phyloP scores from a whole-genome alignment of 495 filamentous ascomycete species.

The Penicillium argentinense region DNA sequence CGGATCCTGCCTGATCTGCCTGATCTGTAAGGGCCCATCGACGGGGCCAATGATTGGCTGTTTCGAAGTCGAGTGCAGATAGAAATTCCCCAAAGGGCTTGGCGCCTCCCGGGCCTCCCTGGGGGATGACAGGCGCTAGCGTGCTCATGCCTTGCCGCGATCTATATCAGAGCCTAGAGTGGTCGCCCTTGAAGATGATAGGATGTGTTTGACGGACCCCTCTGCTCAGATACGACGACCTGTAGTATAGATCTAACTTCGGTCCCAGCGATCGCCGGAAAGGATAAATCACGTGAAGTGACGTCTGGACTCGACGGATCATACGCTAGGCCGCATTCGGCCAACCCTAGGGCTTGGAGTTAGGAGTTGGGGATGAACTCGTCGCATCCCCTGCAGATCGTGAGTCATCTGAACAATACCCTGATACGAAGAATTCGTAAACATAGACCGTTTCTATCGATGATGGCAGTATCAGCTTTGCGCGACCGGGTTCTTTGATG shows the following conservation, averaged over 20 bases:
- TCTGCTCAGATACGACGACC: no score
- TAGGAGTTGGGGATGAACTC: no score
- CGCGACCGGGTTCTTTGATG: no score
- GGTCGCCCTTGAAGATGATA: no score
- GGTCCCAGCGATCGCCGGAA: slow-evolving; percentile 4
- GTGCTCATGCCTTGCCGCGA: no score
- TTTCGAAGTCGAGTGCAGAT: background rate
- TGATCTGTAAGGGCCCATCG: slow-evolving; percentile 20
- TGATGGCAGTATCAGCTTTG: no score
- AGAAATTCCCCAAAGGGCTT: slow-evolving; percentile 1
- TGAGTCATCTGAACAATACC: no score
- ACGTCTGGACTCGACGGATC: slow-evolving; percentile 18
- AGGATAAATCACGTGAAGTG: slow-evolving; percentile 15
- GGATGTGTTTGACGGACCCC: no score
- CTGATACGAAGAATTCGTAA: no score
- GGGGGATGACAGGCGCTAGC: background rate
- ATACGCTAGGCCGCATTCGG: slow-evolving; percentile 10
- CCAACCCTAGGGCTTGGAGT: slow-evolving; percentile 14
- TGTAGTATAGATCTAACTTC: background rate
- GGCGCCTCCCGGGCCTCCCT: background rate
- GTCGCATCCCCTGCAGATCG: slow-evolving; percentile 2
- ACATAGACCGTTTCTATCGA: no score
- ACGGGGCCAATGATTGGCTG: slow-evolving; percentile 7
- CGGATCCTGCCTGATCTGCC: no score
- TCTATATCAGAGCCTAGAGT: no score